These are phyloP conservation scores for Periconia sp. DNA, from an alignment of 2,329 filamentous ascomycete species.

Conservation along the genomic window DNA sequence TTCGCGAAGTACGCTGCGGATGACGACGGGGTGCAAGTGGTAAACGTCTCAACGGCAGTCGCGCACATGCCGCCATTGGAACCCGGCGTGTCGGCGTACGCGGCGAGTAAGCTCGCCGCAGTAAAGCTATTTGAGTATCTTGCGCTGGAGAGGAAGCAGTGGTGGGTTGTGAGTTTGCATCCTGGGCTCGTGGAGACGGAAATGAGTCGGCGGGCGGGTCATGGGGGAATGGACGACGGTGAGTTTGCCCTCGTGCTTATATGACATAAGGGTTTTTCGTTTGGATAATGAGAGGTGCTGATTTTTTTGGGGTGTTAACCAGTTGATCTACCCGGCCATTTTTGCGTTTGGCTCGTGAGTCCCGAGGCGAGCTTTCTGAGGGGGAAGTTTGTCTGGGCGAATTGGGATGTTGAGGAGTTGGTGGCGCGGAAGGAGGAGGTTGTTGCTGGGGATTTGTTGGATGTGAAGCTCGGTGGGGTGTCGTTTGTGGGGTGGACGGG, in stretches of 20 bases:
- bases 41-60: conserved; percentile 39
- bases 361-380: conserved; percentile 16
- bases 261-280: too few relatives aligned
- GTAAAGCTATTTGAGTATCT: conserved; percentile 33
- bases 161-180: conserved; percentile 35
- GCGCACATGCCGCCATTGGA: conserved; percentile 6
- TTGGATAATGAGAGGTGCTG: too few relatives aligned
- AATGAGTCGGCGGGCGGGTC: conserved; percentile 23
- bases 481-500: too few relatives aligned
- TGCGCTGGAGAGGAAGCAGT: conserved; percentile 5
- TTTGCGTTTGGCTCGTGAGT: conserved; percentile 32
- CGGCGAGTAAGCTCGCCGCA: conserved; percentile 27
- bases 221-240: conserved; percentile 19
- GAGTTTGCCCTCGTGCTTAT: not conserved
- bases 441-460: conserved; percentile 22
- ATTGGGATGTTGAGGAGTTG: conserved; percentile 36
- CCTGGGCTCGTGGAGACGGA: conserved; percentile 34
- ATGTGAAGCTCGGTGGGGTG: conserved; percentile 19
- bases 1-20: conserved; percentile 38
- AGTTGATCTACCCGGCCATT: conserved; percentile 24
- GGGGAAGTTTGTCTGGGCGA: conserved; percentile 20
- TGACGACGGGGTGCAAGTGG: conserved; percentile 29
- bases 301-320: too few relatives aligned
- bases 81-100: conserved; percentile 9
- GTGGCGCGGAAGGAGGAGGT: conserved; percentile 13